Conservation (phyloP, 176 grass and related monocot species). For the Themeda triandra region DNA sequence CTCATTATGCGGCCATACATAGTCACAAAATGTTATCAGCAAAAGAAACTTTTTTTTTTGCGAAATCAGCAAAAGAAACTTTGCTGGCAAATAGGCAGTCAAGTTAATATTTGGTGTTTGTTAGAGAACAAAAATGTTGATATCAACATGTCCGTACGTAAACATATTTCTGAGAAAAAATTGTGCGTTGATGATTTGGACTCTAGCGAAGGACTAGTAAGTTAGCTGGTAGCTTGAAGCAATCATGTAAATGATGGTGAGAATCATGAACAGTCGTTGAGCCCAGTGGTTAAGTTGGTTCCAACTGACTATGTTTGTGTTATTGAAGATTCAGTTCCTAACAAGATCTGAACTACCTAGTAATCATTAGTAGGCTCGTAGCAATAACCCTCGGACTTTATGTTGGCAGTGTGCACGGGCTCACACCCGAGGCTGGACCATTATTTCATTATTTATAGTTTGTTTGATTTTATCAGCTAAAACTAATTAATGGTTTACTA, state of each 20-base stretch:
- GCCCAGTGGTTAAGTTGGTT: conserved; percentile 13
- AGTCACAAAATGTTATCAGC: not conserved
- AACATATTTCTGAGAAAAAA: not conserved
- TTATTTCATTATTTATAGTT: not conserved
- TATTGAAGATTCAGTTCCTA: not conserved
- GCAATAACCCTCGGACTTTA: not conserved
- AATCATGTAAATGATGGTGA: conserved; percentile 23
- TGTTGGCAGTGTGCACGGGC: not conserved
- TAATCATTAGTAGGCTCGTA: not conserved
- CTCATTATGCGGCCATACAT: too few relatives aligned
- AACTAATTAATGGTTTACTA: not conserved
- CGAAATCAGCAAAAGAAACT: not conserved
- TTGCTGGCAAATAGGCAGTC: not conserved
- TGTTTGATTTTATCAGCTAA: not conserved
- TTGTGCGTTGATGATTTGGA: not conserved
- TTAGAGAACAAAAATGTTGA: not conserved
- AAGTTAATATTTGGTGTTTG: not conserved
- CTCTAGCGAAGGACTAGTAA: not conserved
- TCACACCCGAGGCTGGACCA: not conserved
- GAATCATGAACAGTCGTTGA: conserved; percentile 20
- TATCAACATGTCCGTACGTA: not conserved
- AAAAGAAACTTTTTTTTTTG: not conserved
- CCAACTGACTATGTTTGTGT: not conserved
- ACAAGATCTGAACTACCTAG: not conserved
- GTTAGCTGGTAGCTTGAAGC: conserved; percentile 7